Conservation (phyloP, 305 asterid genomes). For the Fraxinus dipetala region DNA sequence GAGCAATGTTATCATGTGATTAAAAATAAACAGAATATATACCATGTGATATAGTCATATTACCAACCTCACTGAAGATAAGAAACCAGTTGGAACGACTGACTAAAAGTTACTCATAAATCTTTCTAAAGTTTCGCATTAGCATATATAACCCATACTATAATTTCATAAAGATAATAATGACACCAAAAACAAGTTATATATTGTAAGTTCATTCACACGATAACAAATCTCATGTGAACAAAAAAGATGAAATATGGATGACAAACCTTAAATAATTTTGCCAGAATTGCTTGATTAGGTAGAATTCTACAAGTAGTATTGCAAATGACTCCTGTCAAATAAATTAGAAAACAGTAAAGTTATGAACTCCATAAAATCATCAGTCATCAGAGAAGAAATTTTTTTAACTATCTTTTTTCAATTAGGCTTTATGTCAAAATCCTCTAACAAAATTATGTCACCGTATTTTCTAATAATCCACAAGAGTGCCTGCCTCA, state of each 20-base stretch:
- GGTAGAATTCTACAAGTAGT: slow-evolving; percentile 28
- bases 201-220: neutral
- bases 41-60: neutral
- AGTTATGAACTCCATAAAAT: no score
- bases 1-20: neutral
- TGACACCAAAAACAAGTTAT: neutral
- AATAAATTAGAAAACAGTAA: no score
- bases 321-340: no score
- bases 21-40: neutral
- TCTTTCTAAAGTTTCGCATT: neutral
- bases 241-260: no score
- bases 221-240: neutral
- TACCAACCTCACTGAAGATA: neutral
- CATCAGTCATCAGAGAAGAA: no score
- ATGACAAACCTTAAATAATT: slow-evolving; percentile 58
- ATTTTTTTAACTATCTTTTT: no score
- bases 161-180: neutral
- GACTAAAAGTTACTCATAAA: neutral
- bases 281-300: slow-evolving; percentile 48
- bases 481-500: no score
- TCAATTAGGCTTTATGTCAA: no score
- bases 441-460: no score
- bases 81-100: neutral
- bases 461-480: no score
- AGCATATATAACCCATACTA: neutral